Conservation (phyloP, 1,284 basidiomycete species). For the Jaminaea rosea region DNA sequence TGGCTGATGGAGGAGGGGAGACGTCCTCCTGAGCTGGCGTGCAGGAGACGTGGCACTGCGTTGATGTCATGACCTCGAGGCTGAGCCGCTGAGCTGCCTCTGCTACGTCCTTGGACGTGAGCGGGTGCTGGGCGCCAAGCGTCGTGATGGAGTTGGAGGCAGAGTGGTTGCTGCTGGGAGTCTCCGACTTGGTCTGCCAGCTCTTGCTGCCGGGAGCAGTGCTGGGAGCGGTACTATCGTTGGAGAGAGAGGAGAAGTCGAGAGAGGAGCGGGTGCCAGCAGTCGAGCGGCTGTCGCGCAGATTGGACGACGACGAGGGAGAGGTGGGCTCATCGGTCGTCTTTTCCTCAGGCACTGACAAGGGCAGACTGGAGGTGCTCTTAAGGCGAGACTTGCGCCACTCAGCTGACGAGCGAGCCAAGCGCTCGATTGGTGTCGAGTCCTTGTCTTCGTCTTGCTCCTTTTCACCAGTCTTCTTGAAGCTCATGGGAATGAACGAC, state of each 20-base stretch:
- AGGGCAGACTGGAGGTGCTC: conserved; percentile 73
- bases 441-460: conserved; percentile 16
- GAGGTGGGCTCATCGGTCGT: not conserved
- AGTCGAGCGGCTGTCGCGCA: conserved; percentile 34
- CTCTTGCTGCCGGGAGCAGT: conserved; percentile 7
- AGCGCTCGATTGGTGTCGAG: not conserved
- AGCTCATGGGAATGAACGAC: conserved; percentile 40
- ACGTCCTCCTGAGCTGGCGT: conserved; percentile 23
- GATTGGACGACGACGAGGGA: no score
- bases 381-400: conserved; percentile 54
- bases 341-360: conserved; percentile 58
- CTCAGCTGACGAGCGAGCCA: not conserved
- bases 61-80: conserved; percentile 31
- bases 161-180: conserved; percentile 23
- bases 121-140: conserved; percentile 7
- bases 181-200: conserved; percentile 5
- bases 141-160: conserved; percentile 28
- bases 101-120: conserved; percentile 25
- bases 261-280: conserved; percentile 33
- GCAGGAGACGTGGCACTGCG: conserved; percentile 36
- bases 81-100: conserved; percentile 31
- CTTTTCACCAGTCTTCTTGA: conserved; percentile 31
- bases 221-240: conserved; percentile 32
- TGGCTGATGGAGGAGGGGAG: not conserved
- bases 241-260: conserved; percentile 28